Evolutionary conservation across 768 basidiomycete species (phyloP).

Genomic region (Tylopilus cervinicoccineus): DNA sequence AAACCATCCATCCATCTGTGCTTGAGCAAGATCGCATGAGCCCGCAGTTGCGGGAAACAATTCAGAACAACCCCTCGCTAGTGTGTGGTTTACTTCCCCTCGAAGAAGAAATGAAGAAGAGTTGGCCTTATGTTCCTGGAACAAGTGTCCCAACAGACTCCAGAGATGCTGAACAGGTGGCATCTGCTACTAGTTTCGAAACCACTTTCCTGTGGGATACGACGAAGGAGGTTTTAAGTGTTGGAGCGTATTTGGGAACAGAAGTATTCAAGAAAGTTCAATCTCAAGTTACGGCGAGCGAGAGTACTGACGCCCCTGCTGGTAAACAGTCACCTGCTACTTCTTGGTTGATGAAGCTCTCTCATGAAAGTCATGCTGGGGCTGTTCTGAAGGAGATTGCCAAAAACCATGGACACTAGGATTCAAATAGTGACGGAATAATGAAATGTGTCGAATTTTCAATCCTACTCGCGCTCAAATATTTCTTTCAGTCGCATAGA

Average conservation of each 20-base stretch:
- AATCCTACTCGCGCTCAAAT: background rate
- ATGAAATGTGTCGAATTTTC: background rate
- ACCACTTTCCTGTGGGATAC: slow-evolving; percentile 14
- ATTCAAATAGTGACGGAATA: background rate
- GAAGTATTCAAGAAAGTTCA: slow-evolving; percentile 22
- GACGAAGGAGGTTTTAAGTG: slow-evolving; percentile 14
- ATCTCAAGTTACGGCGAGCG: slow-evolving; percentile 6
- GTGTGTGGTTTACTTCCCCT: slow-evolving; percentile 43
- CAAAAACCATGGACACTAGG: background rate
- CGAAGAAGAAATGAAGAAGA: slow-evolving; percentile 46
- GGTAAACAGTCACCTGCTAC: slow-evolving; percentile 14
- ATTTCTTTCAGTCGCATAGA: background rate
- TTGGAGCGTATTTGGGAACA: slow-evolving; percentile 15
- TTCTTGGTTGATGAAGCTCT: slow-evolving; percentile 23
- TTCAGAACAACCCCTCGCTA: slow-evolving; percentile 43
- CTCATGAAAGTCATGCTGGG: slow-evolving; percentile 23
- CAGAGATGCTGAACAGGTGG: slow-evolving; percentile 5
- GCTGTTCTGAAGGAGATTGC: slow-evolving; percentile 22
- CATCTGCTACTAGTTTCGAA: background rate
- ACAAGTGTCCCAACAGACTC: slow-evolving; percentile 13
- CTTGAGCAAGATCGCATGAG: slow-evolving; percentile 39
- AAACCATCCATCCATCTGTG: slow-evolving; percentile 61
- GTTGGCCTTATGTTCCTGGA: slow-evolving; percentile 43
- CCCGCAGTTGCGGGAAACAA: slow-evolving; percentile 30
- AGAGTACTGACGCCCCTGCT: slow-evolving; percentile 5